A percentile compares a stretch with the other conserved stretches of the same genome.
Conservation (phyloP, 108 stramenopile species). For the Cyclotella sp. region DNA sequence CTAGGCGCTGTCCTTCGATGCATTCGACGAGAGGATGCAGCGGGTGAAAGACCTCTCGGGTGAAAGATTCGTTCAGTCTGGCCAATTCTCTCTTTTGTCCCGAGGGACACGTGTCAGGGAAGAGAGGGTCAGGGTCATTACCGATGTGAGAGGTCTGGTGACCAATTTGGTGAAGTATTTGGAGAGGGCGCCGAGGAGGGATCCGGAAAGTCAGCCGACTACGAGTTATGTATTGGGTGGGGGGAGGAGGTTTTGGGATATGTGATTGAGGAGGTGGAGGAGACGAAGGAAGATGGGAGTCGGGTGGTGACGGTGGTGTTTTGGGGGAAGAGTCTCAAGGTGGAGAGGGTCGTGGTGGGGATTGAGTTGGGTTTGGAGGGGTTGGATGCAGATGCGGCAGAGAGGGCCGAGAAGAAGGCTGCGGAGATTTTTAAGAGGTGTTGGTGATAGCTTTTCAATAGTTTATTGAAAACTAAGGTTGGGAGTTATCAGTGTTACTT, state of each 20-base stretch:
- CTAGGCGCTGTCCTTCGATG: constrained; percentile 72
- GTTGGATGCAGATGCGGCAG: constrained; percentile 77
- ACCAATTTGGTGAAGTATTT: constrained; percentile 79
- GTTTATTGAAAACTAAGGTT: no score
- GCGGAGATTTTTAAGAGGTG: no score
- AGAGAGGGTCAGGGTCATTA: constrained; percentile 85
- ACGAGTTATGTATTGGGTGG: constrained; percentile 76
- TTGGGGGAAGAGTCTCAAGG: constrained; percentile 58
- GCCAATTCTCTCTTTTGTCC: constrained; percentile 80
- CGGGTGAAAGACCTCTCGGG: no score
- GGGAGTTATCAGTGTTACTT: no score
- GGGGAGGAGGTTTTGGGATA: constrained; percentile 76
- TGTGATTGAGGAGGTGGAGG: constrained; percentile 87
- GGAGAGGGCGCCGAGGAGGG: constrained; percentile 77
- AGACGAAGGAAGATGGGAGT: constrained; percentile 53
- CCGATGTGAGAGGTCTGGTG: constrained; percentile 66
- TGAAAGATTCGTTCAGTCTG: constrained; percentile 72
- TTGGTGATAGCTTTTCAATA: no score
- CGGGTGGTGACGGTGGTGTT: constrained; percentile 82
- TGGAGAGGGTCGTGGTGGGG: constrained; percentile 78
- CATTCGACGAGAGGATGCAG: constrained; percentile 75
- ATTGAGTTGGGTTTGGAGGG: constrained; percentile 83
- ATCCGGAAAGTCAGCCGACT: constrained; percentile 68
- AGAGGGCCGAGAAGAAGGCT: constrained; percentile 70
- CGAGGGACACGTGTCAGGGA: constrained; percentile 85